These are phyloP conservation scores for Plectosphaerella cucumerina DNA, from an alignment of 2,329 filamentous ascomycete genomes.

Conservation along the genomic window DNA sequence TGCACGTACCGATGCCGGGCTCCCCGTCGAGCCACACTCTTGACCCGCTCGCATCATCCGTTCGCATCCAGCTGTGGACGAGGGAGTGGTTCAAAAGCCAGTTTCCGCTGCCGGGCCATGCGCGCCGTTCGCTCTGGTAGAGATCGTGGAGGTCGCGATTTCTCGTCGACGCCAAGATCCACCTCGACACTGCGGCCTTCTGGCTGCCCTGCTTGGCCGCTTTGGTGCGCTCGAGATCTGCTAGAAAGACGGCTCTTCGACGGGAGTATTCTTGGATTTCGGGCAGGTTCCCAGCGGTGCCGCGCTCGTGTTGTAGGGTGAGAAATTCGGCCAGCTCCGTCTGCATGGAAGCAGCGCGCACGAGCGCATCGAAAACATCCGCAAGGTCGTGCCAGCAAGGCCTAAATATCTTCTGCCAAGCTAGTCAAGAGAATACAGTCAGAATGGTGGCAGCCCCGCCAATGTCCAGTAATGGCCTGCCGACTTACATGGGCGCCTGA, in stretches of 20 bases:
- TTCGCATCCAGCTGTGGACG: neutral
- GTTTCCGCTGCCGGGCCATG: neutral
- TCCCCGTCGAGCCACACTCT: conserved; percentile 27
- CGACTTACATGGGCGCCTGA: conserved; percentile 5
- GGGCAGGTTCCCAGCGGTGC: neutral
- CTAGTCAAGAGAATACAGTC: neutral
- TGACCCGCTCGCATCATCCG: conserved; percentile 9
- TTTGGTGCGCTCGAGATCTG: neutral
- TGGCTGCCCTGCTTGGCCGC: neutral
- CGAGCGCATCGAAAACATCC: neutral
- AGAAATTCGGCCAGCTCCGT: neutral
- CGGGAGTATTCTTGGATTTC: neutral
- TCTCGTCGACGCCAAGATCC: neutral
- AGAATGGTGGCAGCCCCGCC: too few relatives aligned
- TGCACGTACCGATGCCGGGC: conserved; percentile 23
- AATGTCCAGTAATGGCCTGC: too few relatives aligned
- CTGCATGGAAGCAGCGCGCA: neutral
- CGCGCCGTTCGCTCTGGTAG: neutral
- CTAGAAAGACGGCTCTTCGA: neutral
- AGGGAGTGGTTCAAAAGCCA: neutral
- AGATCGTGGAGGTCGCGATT: neutral
- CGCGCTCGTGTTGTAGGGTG: neutral
- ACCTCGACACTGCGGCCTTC: neutral
- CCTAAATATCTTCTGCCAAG: conserved; percentile 1
- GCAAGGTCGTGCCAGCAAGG: neutral